Conservation (phyloP, 2,329 filamentous ascomycete genomes). For the Emericellopsis atlantica region DNA sequence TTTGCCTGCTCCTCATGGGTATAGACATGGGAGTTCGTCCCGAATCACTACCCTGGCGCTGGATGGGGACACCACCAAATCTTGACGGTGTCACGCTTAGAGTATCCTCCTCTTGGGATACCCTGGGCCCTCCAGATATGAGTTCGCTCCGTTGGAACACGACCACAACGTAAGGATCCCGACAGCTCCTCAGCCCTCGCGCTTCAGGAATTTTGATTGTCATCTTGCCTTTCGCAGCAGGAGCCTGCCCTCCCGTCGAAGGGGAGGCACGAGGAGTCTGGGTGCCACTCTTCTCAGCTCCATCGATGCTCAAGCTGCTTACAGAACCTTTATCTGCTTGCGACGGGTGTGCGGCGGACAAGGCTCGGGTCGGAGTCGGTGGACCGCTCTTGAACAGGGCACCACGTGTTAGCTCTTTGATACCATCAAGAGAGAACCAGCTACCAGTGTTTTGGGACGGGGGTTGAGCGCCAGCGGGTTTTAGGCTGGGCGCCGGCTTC, state of each 20-base stretch:
- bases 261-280: slow-evolving; percentile 35
- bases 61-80: slow-evolving; percentile 45
- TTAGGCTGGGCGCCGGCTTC: no score
- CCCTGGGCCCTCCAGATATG: slow-evolving; percentile 74
- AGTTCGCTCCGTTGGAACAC: slow-evolving; percentile 96
- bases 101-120: slow-evolving; percentile 47
- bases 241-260: slow-evolving; percentile 43
- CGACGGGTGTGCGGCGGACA: slow-evolving; percentile 51
- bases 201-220: slow-evolving; percentile 83
- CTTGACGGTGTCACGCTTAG: slow-evolving; percentile 30
- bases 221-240: slow-evolving; percentile 72
- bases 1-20: slow-evolving; percentile 92
- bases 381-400: slow-evolving; percentile 75
- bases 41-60: slow-evolving; percentile 66
- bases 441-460: slow-evolving; percentile 28
- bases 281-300: slow-evolving; percentile 34
- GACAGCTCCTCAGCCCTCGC: slow-evolving; percentile 66
- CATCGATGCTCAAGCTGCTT: slow-evolving; percentile 24
- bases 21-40: slow-evolving; percentile 80
- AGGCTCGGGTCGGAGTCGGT: slow-evolving; percentile 77
- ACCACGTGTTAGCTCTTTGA: slow-evolving; percentile 80
- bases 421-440: slow-evolving; percentile 54
- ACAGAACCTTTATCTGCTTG: slow-evolving; percentile 29
- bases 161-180: slow-evolving; percentile 88
- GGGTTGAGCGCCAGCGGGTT: background rate